These are phyloP conservation scores for Eragrostis tef DNA, from an alignment of 202 grass and related monocot species.

Conservation along the genomic window DNA sequence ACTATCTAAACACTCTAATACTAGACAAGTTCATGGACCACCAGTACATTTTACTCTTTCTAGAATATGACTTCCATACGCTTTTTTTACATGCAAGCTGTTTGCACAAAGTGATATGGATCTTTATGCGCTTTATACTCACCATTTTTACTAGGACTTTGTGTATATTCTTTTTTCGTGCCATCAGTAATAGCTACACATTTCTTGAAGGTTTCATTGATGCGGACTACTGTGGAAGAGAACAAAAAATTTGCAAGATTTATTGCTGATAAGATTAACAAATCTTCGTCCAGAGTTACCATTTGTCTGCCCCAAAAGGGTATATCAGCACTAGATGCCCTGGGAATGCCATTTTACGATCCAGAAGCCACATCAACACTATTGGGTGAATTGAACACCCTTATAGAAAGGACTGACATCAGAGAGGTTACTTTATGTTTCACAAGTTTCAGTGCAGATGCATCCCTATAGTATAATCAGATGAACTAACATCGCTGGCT, in stretches of 20 bases:
- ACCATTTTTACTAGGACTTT: conserved; percentile 8
- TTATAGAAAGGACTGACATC: conserved; percentile 64
- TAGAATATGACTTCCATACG: neutral
- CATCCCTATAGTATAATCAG: conserved; percentile 2
- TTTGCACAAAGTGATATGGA: neutral
- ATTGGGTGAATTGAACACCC: conserved; percentile 73
- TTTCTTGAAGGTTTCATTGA: conserved; percentile 75
- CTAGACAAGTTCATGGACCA: neutral
- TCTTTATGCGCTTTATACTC: conserved; percentile 6
- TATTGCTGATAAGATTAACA: conserved; percentile 95
- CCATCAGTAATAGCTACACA: conserved; percentile 28
- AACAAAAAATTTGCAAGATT: conserved; percentile 86
- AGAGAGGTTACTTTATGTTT: conserved; percentile 65
- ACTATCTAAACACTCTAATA: neutral
- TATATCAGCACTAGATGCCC: conserved; percentile 81
- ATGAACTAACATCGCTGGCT: conserved; percentile 39
- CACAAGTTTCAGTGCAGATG: conserved; percentile 32
- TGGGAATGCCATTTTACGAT: conserved; percentile 89
- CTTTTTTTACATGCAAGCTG: neutral
- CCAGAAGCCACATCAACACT: conserved; percentile 71
- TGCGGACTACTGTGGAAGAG: conserved; percentile 84
- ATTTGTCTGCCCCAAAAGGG: conserved; percentile 82
- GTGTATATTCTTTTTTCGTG: conserved; percentile 4
- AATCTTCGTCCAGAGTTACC: conserved; percentile 67
- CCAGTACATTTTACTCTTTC: neutral